phyloP scores from a whole-genome alignment of 306 rosid genomes.

The Cicer cuneatum region DNA sequence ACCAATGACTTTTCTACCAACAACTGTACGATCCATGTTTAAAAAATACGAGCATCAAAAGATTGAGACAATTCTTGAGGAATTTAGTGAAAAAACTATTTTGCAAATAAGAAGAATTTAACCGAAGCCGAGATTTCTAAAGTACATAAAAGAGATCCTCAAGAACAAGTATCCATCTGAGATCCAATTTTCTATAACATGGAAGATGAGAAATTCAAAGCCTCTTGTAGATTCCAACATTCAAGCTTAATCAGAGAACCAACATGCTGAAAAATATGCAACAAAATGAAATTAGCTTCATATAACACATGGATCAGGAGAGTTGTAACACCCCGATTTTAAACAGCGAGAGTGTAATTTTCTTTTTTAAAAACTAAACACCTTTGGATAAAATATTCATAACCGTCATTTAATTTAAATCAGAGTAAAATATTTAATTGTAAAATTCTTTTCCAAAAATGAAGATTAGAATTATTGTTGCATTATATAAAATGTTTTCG shows the following conservation, averaged over 20 bases:
- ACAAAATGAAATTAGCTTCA: not conserved
- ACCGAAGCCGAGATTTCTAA: conserved; percentile 24
- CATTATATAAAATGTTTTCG: too few relatives aligned
- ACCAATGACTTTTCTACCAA: not conserved
- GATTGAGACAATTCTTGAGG: not conserved
- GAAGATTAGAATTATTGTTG: too few relatives aligned
- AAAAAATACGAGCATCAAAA: not conserved
- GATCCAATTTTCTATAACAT: conserved; percentile 10
- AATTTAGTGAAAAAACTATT: not conserved
- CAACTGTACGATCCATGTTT: not conserved
- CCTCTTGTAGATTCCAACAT: conserved; percentile 31
- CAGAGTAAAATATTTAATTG: too few relatives aligned
- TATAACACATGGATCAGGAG: not conserved
- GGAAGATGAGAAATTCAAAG: not conserved
- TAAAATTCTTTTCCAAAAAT: too few relatives aligned
- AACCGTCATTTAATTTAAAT: too few relatives aligned
- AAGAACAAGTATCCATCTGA: conserved; percentile 41
- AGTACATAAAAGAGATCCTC: conserved; percentile 5
- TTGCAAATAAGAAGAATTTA: conserved; percentile 1
- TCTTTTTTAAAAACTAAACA: too few relatives aligned
- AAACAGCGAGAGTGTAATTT: too few relatives aligned
- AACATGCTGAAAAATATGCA: conserved; percentile 26
- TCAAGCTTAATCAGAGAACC: conserved; percentile 1
- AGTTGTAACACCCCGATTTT: too few relatives aligned
- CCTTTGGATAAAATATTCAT: too few relatives aligned